These are phyloP conservation scores for Metahyphopichia silvanorum DNA, from an alignment of 805 yeast species.

Conservation along the genomic window DNA sequence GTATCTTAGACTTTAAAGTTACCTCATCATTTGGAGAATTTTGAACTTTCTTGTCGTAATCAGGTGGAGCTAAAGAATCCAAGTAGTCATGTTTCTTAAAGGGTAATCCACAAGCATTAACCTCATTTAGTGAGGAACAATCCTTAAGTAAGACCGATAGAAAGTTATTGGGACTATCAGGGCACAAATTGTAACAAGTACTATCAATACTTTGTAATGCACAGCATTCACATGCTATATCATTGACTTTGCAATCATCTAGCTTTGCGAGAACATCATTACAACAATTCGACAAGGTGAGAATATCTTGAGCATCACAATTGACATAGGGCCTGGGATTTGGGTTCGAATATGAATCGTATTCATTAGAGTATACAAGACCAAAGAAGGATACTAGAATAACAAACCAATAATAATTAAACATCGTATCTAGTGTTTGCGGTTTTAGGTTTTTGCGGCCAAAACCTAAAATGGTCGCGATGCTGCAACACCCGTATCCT, in stretches of 20 bases:
- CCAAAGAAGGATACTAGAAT: too few species aligned
- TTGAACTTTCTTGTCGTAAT: background rate
- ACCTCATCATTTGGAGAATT: background rate
- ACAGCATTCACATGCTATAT: slow-evolving; percentile 55
- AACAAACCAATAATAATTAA: too few species aligned
- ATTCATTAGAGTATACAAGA: too few species aligned
- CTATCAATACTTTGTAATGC: slow-evolving; percentile 48
- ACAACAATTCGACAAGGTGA: slow-evolving; percentile 42
- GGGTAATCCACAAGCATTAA: slow-evolving; percentile 50
- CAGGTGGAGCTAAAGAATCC: too few species aligned
- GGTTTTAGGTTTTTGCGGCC: too few species aligned
- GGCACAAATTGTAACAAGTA: slow-evolving; percentile 48
- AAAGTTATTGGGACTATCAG: slow-evolving; percentile 46
- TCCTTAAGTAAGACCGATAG: slow-evolving; percentile 44
- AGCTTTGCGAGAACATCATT: slow-evolving; percentile 43
- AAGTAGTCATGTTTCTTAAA: slow-evolving; percentile 40
- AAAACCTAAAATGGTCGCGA: too few species aligned
- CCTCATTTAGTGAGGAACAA: slow-evolving; percentile 44
- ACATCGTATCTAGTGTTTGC: too few species aligned
- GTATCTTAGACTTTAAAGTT: background rate
- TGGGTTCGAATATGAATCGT: slow-evolving; percentile 40
- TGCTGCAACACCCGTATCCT: too few species aligned
- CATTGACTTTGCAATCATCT: slow-evolving; percentile 51
- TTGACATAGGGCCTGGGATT: slow-evolving; percentile 38
- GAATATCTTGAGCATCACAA: slow-evolving; percentile 44